These are phyloP conservation scores for Globisporangium nagaii DNA, from an alignment of 352 stramenopile species.

Conservation along the genomic window DNA sequence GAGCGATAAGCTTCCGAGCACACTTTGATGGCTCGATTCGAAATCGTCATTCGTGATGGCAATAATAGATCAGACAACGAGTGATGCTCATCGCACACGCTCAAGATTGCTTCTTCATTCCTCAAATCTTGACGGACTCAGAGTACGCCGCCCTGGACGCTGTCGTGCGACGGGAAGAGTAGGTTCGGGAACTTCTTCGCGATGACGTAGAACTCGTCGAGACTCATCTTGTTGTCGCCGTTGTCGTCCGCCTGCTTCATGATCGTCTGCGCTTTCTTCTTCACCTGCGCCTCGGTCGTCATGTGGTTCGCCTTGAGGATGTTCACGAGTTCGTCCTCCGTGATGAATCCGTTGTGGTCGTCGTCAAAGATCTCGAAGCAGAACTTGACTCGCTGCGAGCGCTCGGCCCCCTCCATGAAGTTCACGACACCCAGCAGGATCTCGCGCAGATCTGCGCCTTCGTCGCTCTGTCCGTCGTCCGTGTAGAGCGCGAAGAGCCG, in stretches of 20 bases:
- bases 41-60: too few relatives aligned
- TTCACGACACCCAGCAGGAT: conserved; percentile 90
- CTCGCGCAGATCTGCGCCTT: conserved; percentile 81
- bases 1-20: too few relatives aligned
- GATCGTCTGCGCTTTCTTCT: conserved; percentile 84
- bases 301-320: conserved; percentile 91
- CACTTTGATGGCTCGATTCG: too few relatives aligned
- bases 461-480: conserved; percentile 52
- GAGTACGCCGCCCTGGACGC: neutral
- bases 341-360: conserved; percentile 89
- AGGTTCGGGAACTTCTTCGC: conserved; percentile 89
- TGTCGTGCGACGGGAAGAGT: conserved; percentile 72
- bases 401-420: conserved; percentile 71
- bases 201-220: conserved; percentile 85
- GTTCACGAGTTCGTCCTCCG: conserved; percentile 84
- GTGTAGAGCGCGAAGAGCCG: conserved; percentile 85
- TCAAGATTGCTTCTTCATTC: neutral
- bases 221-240: conserved; percentile 66
- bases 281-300: conserved; percentile 64
- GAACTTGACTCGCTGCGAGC: conserved; percentile 86
- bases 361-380: conserved; percentile 95
- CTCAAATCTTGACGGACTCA: neutral
- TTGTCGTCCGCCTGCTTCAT: conserved; percentile 79
- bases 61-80: too few relatives aligned
- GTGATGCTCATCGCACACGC: neutral